Evolutionary conservation across 441 rosid species (phyloP), one percentile per base, ranked within the genome.

Genomic region (Arabidopsis lyrata): DNA sequence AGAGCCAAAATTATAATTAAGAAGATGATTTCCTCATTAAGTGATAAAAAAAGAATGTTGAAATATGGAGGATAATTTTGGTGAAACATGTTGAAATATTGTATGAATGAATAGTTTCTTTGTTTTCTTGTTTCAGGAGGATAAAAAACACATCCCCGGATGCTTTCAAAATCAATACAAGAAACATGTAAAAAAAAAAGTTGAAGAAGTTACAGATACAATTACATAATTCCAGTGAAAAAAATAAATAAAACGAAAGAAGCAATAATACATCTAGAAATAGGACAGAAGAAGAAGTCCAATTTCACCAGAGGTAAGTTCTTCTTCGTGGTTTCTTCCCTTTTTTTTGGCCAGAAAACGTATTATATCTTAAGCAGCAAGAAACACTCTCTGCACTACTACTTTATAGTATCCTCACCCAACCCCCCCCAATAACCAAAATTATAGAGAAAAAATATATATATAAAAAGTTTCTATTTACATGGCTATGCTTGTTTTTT

Each of bases 391-490:
- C 77, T 82, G 78, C 83, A 70, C 65, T 64, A 44, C 62, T 58
- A 24, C 27, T 14, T 22, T 8, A 59, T 49, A 16, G 67, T 42
- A 64, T 54, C 77, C 54, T 55, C 66, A 61, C 36, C n/a, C n/a
- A n/a, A n/a, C n/a, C n/a, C n/a, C 70, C 76, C 68, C 62, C 58
- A 77, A 60, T 72, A 53, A 66, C 68, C 74, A 72, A 77, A 77
- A 72, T 66, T 67, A 60, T 47, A 72, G 32, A 24, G 36, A 59
- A 14, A 41, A 47, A 49, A 31, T 8, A 20, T 0, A 36, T 12
- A 41, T 55, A 70, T 15, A 48, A 66, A 59, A 67, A 63, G 85
- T 86, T 84, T 87, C 79, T 83, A 83, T 73, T 79, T 76, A 77
- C 80, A 77, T 72, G 63, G 71, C 74, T 77, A 81, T 74, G 70